Percentiles rank a stretch among this genome's conserved stretches.
These are phyloP conservation scores for Pseudogymnoascus sp. DNA, from an alignment of 2,329 filamentous ascomycete genomes.

Conservation along the genomic window DNA sequence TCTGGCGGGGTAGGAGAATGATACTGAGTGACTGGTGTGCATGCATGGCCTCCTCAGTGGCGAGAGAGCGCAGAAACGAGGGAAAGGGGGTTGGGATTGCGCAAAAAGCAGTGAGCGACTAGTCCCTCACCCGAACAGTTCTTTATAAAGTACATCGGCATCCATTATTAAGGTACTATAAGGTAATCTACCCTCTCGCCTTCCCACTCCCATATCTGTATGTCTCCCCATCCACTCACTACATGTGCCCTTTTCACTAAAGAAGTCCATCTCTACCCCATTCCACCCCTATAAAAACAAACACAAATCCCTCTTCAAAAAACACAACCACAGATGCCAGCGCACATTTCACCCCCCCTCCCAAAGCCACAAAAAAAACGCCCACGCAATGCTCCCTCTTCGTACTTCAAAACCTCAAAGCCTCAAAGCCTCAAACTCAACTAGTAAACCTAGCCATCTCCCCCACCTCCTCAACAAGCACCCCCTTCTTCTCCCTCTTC, in stretches of 20 bases:
- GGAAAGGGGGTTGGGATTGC: too few species aligned
- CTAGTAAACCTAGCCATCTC: not conserved
- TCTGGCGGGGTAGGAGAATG: too few species aligned
- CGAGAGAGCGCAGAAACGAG: too few species aligned
- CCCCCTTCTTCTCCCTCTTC: constrained; percentile 40
- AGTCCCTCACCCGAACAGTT: not conserved
- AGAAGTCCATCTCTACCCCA: not conserved
- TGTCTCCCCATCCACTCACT: not conserved
- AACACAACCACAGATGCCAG: not conserved
- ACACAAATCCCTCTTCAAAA: not conserved
- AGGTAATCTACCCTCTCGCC: not conserved
- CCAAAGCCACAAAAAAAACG: not conserved
- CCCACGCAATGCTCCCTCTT: not conserved
- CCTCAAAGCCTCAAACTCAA: not conserved
- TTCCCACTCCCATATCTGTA: not conserved
- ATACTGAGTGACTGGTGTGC: too few species aligned
- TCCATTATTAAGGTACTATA: not conserved
- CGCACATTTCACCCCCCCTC: not conserved
- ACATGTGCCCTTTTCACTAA: not conserved
- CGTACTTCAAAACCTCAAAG: too few species aligned
- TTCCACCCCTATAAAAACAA: not conserved
- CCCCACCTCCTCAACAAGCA: not conserved
- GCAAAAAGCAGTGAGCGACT: too few species aligned
- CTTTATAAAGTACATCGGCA: not conserved
- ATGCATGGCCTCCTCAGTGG: too few species aligned